Percentiles rank a stretch among this genome's conserved stretches.
Conservation (phyloP, 2,329 filamentous ascomycete genomes). For the Diplodia corticola region DNA sequence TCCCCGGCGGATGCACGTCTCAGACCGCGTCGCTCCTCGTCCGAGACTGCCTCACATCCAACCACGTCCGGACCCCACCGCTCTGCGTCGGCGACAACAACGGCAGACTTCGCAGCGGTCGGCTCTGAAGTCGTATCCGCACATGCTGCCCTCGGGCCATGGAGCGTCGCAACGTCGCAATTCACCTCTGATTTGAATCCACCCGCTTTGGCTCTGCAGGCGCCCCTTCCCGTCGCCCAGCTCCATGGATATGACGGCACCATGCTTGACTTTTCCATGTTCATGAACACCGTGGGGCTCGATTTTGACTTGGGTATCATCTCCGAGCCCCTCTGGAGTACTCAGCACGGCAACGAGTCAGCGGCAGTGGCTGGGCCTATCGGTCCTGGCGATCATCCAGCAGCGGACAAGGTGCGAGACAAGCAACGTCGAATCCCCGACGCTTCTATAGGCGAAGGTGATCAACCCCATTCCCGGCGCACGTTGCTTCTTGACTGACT, state of each 20-base stretch:
- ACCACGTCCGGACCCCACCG: not conserved
- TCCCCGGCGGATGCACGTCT: not conserved
- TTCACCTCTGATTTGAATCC: not conserved
- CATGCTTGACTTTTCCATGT: conserved; percentile 6
- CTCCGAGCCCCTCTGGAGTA: not conserved
- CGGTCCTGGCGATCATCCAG: too few species aligned
- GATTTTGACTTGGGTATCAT: conserved; percentile 8
- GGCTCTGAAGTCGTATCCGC: not conserved
- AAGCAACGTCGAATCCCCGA: not conserved
- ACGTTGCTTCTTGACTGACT: not conserved
- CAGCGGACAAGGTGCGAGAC: not conserved
- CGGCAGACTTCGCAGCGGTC: not conserved
- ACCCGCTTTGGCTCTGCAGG: not conserved
- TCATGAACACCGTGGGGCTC: conserved; percentile 6
- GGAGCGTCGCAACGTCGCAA: not conserved
- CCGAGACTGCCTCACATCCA: not conserved
- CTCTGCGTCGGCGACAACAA: not conserved
- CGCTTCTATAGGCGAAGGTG: conserved; percentile 11
- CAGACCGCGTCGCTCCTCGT: not conserved
- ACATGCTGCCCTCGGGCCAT: not conserved
- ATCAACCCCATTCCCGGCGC: conserved; percentile 23
- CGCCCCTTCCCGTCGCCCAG: not conserved
- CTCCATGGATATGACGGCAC: not conserved
- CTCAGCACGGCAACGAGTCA: not conserved
- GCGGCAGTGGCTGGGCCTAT: not conserved